Evolutionary conservation across 345 rosid species (phyloP), one percentile per base, ranked within the genome.

Genomic region (Erysimum cheiranthoides): DNA sequence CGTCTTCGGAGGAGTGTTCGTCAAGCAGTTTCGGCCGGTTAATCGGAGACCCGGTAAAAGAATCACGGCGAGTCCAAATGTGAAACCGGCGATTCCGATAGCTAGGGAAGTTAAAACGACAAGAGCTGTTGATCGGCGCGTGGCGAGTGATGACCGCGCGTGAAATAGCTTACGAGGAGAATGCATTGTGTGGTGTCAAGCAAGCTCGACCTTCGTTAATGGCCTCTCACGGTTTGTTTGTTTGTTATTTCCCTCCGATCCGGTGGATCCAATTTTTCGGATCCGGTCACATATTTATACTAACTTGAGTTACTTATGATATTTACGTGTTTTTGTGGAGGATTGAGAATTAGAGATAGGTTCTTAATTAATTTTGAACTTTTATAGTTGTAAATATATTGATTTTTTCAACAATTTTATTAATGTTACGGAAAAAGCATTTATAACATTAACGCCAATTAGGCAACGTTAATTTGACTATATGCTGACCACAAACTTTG

Each of bases 91-190:
- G 76, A 87, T 36, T 43, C 92, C 90, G 58, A 89, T 78, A 74
- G 86, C 40, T 82, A 88, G 75, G 77, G 80, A 84, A 34, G 72
- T 56, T 60, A 57, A 70, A 73, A 85, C 46, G 46, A 84, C 21
- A 9, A 89, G 34, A 50, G 78, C 38, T 30, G 84, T 80, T 9
- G 93, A 83, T 81, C 84, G 83, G 74, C 84, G 86, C 5, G 79
- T 34, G 21, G 78, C 43, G 8, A 81, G 61, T 28, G 77, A 70
- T 51, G 76, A 54, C 6, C 87, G 89, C 53, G 85, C 76, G 61
- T 83, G 70, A 71, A 89, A 83, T 61, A 75, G 59, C 70, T 91
- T 91, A 17, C 92, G 90, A 66, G 93, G 90, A 5, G 90, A 89
- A 8, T 90, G 90, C 97, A 93, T 90, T 59, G 14, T 61, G 11